A percentile compares a stretch with the other conserved stretches of the same genome.
These are phyloP conservation scores for Amanita pseudoporphyria DNA, from an alignment of 768 basidiomycete genomes.

Conservation along the genomic window DNA sequence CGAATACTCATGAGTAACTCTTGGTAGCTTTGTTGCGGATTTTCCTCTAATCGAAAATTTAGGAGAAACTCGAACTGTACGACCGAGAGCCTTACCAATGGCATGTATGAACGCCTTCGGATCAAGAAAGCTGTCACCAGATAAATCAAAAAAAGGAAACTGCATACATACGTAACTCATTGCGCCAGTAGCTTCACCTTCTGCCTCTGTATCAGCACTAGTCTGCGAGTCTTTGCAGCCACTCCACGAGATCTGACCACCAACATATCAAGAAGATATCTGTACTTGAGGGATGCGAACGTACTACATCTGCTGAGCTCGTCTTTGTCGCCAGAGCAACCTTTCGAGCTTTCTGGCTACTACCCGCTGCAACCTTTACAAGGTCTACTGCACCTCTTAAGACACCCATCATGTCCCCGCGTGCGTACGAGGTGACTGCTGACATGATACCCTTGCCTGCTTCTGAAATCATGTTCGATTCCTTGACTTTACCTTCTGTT, in stretches of 20 bases:
- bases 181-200: slow-evolving; percentile 61
- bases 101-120: slow-evolving; percentile 46
- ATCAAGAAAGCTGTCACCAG: neutral
- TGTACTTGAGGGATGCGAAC: slow-evolving; percentile 17
- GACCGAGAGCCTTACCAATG: slow-evolving; percentile 31
- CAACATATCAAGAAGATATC: neutral
- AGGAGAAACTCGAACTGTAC: neutral
- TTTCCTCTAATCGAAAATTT: no score
- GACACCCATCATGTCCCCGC: slow-evolving; percentile 73
- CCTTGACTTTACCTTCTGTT: slow-evolving; percentile 92
- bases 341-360: slow-evolving; percentile 53
- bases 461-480: slow-evolving; percentile 81
- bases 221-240: slow-evolving; percentile 21
- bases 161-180: slow-evolving; percentile 59
- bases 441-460: slow-evolving; percentile 83
- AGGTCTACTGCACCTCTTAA: slow-evolving; percentile 66
- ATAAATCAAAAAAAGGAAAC: neutral
- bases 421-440: slow-evolving; percentile 67
- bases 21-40: no score
- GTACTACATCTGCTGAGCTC: slow-evolving; percentile 78
- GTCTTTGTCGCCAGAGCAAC: slow-evolving; percentile 63
- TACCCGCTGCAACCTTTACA: slow-evolving; percentile 66
- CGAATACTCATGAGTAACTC: no score
- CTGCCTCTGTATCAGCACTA: slow-evolving; percentile 40
- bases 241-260: slow-evolving; percentile 70